Conservation (phyloP, 2,329 filamentous ascomycete genomes). For the Teratosphaeria nubilosa region DNA sequence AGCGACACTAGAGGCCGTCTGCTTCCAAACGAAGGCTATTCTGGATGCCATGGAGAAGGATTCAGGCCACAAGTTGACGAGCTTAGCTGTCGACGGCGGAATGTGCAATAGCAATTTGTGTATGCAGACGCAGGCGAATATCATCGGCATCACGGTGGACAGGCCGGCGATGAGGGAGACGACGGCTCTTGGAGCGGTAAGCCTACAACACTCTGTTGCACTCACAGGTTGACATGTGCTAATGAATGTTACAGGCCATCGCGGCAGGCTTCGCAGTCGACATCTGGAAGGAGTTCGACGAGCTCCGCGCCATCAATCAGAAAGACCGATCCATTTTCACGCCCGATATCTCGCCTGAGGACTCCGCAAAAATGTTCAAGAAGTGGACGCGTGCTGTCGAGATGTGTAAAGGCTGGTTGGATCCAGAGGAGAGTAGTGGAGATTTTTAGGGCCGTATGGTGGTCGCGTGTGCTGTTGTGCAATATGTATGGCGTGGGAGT, state of each 20-base stretch:
- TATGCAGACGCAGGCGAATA: slow-evolving; percentile 85
- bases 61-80: slow-evolving; percentile 62
- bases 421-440: slow-evolving; percentile 22
- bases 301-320: slow-evolving; percentile 63
- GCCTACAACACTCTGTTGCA: neutral
- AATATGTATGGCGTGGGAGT: neutral
- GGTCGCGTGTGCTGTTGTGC: neutral
- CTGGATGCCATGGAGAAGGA: slow-evolving; percentile 85
- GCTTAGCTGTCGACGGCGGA: slow-evolving; percentile 76
- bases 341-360: slow-evolving; percentile 49
- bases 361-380: slow-evolving; percentile 54
- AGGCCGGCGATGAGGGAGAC: slow-evolving; percentile 84
- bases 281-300: slow-evolving; percentile 66
- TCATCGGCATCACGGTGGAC: slow-evolving; percentile 73
- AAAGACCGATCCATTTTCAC: slow-evolving; percentile 59
- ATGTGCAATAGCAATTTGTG: slow-evolving; percentile 81
- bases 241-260: slow-evolving; percentile 46
- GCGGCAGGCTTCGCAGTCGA: slow-evolving; percentile 76
- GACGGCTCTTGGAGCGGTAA: slow-evolving; percentile 64
- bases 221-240: neutral
- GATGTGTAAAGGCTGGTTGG: slow-evolving; percentile 66
- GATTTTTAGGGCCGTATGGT: neutral
- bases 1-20: slow-evolving; percentile 81
- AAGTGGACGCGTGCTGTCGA: slow-evolving; percentile 65
- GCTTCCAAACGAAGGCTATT: slow-evolving; percentile 87